Base-by-base conservation (phyloP, 352 stramenopile genomes). In the Thraustochytrium striatum region DNA sequence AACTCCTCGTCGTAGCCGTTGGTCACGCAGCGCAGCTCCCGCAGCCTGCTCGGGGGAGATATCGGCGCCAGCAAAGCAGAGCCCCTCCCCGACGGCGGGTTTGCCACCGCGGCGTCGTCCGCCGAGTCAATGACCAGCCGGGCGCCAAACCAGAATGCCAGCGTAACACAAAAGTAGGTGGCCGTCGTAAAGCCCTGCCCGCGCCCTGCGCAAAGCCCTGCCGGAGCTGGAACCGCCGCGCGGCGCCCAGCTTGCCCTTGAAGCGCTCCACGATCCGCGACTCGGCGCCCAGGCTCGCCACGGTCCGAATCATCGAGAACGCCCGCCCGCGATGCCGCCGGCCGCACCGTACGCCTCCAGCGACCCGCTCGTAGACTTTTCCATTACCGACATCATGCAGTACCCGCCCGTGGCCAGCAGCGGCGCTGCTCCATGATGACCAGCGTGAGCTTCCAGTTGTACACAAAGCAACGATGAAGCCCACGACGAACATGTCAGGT, bases 121-220 rank as follows among this genome's bases (percentile, higher is more conserved):
- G 90, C 69, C 0, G 87, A 90, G 21, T 94, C 83, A 13, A 89
- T 85, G 7, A 97, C 92, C 82, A 97, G 90, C 73, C 91, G 88
- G 3, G 93, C 93, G 21, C 93, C 94, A 82, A 96, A 97, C 72
- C 91, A 94, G 30, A 97, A 86, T 2, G 79, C 78, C 28, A 82
- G 53, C 32, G 81, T 79, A 39, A 82, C 84, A 19, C 32, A 43
- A 47, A 72, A 84, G 21, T 79, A 57, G 30, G 28, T 44, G 47
- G 30, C 38, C 25, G 72, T 62, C 19, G 69, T 81, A 21, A 81
- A 72, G 28, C 78, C 78, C 62, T 82, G 32, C 65, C 78, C 8
- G 82, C 41, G 1, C 65, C 78, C 39, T 82, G 65, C 1, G 38
- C 70, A 16, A 8, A 8, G 3, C 30, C 79, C 36, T 72, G 68